Evolutionary conservation across 2,329 filamentous ascomycete species (phyloP).

Genomic region (Sclerotinia trifoliorum): DNA sequence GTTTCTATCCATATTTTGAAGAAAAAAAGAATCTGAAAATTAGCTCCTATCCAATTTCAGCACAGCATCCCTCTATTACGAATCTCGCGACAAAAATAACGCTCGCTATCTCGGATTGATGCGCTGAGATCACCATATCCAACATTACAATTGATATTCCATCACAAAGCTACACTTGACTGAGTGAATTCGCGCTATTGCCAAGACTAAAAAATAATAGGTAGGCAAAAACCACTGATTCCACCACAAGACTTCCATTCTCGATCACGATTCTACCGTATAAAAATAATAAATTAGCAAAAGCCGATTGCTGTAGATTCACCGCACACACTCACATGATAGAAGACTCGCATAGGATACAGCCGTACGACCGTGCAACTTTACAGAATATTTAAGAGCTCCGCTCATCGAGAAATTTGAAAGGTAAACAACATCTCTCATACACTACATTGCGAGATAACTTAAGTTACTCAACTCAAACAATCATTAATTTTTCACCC

Average conservation of each 20-base stretch:
- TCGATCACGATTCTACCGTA: not conserved
- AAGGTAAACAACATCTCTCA: not conserved
- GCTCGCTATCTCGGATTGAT: too few relatives aligned
- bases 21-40: too few relatives aligned
- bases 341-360: not conserved
- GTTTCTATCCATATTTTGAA: too few relatives aligned
- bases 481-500: not conserved
- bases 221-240: not conserved
- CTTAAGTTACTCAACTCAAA: not conserved
- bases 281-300: not conserved
- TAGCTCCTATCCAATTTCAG: too few relatives aligned
- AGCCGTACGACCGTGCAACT: too few relatives aligned
- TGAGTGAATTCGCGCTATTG: not conserved
- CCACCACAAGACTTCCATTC: too few relatives aligned
- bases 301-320: not conserved
- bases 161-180: not conserved
- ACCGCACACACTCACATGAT: not conserved
- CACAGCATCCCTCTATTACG: too few relatives aligned
- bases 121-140: too few relatives aligned
- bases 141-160: too few relatives aligned
- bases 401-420: too few relatives aligned
- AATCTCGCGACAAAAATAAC: too few relatives aligned
- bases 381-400: not conserved
- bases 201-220: rapidly evolving
- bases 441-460: not conserved